Base-by-base conservation (phyloP, 2,329 filamentous ascomycete genomes). In the Colletotrichum sojae region DNA sequence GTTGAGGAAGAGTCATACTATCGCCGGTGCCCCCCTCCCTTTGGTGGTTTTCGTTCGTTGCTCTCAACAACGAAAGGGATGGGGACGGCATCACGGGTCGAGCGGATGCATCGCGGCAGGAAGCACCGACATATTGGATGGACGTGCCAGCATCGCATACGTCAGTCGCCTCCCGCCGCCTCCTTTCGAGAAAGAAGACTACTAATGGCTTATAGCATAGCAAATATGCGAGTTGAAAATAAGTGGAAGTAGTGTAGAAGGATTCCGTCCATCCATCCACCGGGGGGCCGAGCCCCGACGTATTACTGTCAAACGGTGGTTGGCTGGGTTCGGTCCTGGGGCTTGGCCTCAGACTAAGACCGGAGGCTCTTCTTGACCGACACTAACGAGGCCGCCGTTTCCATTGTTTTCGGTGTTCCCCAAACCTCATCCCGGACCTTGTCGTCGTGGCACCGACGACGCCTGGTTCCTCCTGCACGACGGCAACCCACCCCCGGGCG, bases 361-460 rank as follows among this genome's bases (percentile, higher is more conserved):
- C 20, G 20, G 20, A 49, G 31, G 25, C 57, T 60, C 67, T 25
- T 58, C 67, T 25, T 58, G 49, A 39, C 55, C 55, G 51, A 69
- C 67, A 48, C 62, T 69, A 69, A 53, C 20, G 51, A 22, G 40
- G 27, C 58, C 57, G 63, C 60, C 57, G 22, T 5, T 25, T 25
- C 22, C 22, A 25, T 43, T 63, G 60, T 8, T 36, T 48, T 39
- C 67, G 67, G 67, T 67, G 67, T 69, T 69, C 67, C 67, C 67
- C 67, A 69, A 69, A 46, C 31, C 49, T 39, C 67, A 69, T 69
- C 62, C 67, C 67, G 67, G 62, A 56, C 45, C 36, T 16, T 16
- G 56, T 16, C 40, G 40, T 43, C 25, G 55, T 52, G 25, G 25
- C 53, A 63, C 59, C 16, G 18, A 43, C 52, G 53, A 55, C 27